Percentiles rank a stretch among this genome's conserved stretches.
These are phyloP conservation scores for Quercus ilex DNA, from an alignment of 306 rosid species.

Conservation along the genomic window DNA sequence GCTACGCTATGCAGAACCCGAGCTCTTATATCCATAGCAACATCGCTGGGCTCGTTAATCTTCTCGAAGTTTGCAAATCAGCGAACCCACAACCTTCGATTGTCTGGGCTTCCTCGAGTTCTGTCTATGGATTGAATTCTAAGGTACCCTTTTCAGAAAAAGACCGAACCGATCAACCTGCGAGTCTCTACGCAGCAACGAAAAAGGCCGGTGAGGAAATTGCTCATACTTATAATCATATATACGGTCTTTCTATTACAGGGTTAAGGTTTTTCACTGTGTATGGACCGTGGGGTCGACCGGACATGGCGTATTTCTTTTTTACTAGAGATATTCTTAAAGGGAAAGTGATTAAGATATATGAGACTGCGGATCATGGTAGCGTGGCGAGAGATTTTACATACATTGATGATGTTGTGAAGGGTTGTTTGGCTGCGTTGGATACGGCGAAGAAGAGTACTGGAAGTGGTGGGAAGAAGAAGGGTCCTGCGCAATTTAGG, in stretches of 20 bases:
- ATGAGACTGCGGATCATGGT: constrained; percentile 64
- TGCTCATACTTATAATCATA: constrained; percentile 73
- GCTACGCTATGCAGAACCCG: constrained; percentile 87
- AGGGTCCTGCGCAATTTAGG: constrained; percentile 72
- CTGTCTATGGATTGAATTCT: constrained; percentile 82
- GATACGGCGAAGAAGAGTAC: constrained; percentile 85
- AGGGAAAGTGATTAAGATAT: constrained; percentile 60
- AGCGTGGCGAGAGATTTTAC: constrained; percentile 83
- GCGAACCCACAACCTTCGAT: constrained; percentile 74
- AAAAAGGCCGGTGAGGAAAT: constrained; percentile 89
- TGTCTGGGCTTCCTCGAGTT: constrained; percentile 87
- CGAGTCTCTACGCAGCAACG: constrained; percentile 76
- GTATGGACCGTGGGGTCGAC: constrained; percentile 94
- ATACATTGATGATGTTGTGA: constrained; percentile 76
- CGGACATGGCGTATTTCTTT: constrained; percentile 89
- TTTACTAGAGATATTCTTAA: constrained; percentile 73
- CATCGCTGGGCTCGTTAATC: constrained; percentile 71
- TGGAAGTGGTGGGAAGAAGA: constrained; percentile 87
- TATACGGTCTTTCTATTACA: constrained; percentile 77
- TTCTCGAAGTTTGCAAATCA: constrained; percentile 63
- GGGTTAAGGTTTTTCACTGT: constrained; percentile 79
- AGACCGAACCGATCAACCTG: constrained; percentile 80
- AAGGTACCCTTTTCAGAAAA: constrained; percentile 79
- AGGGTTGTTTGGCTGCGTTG: constrained; percentile 76
- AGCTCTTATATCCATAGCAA: constrained; percentile 67